Evolutionary conservation across 345 rosid species (phyloP).

Genomic region (Laguncularia racemosa): DNA sequence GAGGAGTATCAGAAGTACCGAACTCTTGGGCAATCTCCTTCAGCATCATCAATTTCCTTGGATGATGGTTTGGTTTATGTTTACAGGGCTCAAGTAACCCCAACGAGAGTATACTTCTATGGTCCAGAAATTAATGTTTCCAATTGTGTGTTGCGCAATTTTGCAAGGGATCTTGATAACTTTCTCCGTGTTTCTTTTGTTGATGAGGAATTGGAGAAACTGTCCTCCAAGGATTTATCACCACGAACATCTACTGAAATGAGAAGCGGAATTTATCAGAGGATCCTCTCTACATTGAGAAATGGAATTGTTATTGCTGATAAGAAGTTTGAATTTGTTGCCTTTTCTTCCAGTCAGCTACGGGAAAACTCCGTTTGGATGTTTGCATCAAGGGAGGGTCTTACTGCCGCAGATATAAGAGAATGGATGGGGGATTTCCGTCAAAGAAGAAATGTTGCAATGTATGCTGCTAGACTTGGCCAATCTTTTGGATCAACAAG

Average conservation of each 20-base stretch:
- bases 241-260: conserved; percentile 8
- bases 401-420: conserved; percentile 35
- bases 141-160: conserved; percentile 40
- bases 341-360: conserved; percentile 44
- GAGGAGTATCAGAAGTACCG: conserved; percentile 11
- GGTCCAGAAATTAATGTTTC: conserved; percentile 53
- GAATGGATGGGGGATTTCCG: conserved; percentile 30
- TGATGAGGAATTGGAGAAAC: conserved; percentile 38
- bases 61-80: conserved; percentile 36
- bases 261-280: conserved; percentile 21
- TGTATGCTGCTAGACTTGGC: conserved; percentile 42
- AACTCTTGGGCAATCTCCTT: conserved; percentile 9
- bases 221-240: conserved; percentile 18
- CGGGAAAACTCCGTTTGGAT: conserved; percentile 54
- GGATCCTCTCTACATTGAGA: conserved; percentile 32
- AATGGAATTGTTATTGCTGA: conserved; percentile 36
- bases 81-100: conserved; percentile 40
- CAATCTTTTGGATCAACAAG: conserved; percentile 51
- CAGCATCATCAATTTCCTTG: conserved; percentile 17
- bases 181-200: conserved; percentile 44
- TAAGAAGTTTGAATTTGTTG: conserved; percentile 48
- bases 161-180: conserved; percentile 24
- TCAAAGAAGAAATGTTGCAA: conserved; percentile 45
- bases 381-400: conserved; percentile 44
- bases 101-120: conserved; percentile 36